Evolutionary conservation across 352 stramenopile species (phyloP).

Genomic region (Aphanomyces stellatus): DNA sequence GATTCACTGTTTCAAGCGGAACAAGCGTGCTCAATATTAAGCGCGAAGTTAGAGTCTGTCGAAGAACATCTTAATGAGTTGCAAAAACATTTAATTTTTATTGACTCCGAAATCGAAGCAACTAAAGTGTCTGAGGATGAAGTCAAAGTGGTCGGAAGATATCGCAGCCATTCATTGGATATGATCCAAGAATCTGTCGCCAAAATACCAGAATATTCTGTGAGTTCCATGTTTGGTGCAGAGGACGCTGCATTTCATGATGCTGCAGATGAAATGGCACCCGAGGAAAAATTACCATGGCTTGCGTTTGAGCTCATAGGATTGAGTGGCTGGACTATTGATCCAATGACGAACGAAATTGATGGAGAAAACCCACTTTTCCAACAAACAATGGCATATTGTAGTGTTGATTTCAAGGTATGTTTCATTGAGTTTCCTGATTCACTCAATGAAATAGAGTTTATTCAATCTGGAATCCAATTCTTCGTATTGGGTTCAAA

Average conservation of each 20-base stretch:
- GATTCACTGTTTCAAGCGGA: constrained; percentile 1
- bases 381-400: constrained; percentile 68
- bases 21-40: constrained; percentile 9
- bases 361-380: constrained; percentile 41
- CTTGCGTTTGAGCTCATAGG: constrained; percentile 84
- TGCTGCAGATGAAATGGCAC: constrained; percentile 48
- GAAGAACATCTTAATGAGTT: not conserved
- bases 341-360: not conserved
- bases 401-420: constrained; percentile 45
- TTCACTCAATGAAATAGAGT: too few species aligned
- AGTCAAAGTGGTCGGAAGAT: constrained; percentile 3
- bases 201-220: constrained; percentile 68
- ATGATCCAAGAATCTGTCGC: constrained; percentile 48
- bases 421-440: too few species aligned
- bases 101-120: constrained; percentile 14
- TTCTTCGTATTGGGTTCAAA: constrained; percentile 55
- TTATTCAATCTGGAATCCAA: constrained; percentile 25
- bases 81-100: not conserved
- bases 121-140: not conserved
- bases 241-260: constrained; percentile 83
- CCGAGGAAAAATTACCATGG: constrained; percentile 43
- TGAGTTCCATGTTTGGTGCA: constrained; percentile 63
- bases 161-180: constrained; percentile 33
- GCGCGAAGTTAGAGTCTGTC: not conserved
- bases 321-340: constrained; percentile 36